Conservation (phyloP, 2,329 filamentous ascomycete species). For the Elsinoe necatrix region DNA sequence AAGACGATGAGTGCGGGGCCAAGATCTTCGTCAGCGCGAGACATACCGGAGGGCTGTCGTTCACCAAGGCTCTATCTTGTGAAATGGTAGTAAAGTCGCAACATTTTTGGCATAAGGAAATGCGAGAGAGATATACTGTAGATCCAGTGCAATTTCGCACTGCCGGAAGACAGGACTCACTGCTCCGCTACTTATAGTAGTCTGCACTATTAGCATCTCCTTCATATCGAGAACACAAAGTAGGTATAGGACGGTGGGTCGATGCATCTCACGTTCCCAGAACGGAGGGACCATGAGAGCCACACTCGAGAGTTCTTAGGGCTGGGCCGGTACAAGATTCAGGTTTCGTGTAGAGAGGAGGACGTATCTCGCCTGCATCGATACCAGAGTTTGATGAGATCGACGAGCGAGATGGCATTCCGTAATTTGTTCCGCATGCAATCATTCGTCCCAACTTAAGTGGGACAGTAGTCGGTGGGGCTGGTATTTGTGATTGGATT, state of each 20-base stretch:
- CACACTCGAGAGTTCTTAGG: not conserved
- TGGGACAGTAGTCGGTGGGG: not conserved
- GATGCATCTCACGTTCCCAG: slow-evolving; percentile 8
- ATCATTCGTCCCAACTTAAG: not conserved
- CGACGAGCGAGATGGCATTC: not conserved
- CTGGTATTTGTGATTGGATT: not conserved
- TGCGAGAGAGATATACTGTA: not conserved
- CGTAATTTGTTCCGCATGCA: not conserved
- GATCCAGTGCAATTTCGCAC: not conserved
- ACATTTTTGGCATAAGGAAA: not conserved
- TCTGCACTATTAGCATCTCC: not conserved
- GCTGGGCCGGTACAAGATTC: not conserved
- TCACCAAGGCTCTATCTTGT: not conserved
- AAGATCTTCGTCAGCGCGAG: slow-evolving; percentile 15
- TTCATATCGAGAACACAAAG: not conserved
- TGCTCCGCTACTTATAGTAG: not conserved
- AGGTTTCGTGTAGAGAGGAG: not conserved
- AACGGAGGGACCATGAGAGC: not conserved
- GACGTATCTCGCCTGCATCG: not conserved
- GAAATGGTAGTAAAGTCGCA: not conserved
- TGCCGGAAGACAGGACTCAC: not conserved
- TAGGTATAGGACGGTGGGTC: not conserved
- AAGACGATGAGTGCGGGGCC: slow-evolving; percentile 17
- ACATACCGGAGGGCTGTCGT: not conserved
- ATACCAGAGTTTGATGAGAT: not conserved